These are phyloP conservation scores for Ogataea methanolica DNA, from an alignment of 805 yeast species.

Conservation along the genomic window DNA sequence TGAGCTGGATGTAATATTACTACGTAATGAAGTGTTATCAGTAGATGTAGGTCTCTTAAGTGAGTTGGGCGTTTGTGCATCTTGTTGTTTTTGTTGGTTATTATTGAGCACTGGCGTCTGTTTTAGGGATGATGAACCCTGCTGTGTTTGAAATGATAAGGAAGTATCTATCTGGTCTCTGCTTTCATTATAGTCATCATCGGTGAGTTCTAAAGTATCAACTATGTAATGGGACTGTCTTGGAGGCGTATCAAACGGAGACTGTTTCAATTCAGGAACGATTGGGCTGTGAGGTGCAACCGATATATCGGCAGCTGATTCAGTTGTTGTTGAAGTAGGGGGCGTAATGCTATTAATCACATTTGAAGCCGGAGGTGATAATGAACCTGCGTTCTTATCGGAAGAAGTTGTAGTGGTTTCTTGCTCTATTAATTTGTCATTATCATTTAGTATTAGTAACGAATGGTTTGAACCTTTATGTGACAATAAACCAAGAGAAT, in stretches of 20 bases:
- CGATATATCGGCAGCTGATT: no score
- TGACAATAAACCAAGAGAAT: conserved; percentile 1
- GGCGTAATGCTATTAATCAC: no score
- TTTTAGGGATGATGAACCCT: neutral
- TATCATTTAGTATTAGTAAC: neutral
- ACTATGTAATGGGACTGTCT: conserved; percentile 7
- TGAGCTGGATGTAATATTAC: neutral
- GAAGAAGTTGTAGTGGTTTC: no score
- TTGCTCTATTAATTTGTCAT: no score
- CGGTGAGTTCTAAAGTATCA: neutral
- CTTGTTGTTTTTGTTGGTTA: no score
- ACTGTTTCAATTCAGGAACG: neutral
- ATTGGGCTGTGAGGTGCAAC: no score
- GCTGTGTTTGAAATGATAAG: neutral
- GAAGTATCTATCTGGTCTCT: no score
- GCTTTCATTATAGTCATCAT: neutral
- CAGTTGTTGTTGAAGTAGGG: no score
- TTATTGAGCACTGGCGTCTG: neutral
- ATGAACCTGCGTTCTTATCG: no score
- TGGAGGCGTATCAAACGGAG: conserved; percentile 20
- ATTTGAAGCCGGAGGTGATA: no score
- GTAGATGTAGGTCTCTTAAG: no score
- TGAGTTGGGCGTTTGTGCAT: no score
- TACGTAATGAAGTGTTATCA: neutral
- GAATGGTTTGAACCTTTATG: neutral